Evolutionary conservation across 1,139 yeast species (phyloP).

Genomic region (Casaregolazyma lundiana): DNA sequence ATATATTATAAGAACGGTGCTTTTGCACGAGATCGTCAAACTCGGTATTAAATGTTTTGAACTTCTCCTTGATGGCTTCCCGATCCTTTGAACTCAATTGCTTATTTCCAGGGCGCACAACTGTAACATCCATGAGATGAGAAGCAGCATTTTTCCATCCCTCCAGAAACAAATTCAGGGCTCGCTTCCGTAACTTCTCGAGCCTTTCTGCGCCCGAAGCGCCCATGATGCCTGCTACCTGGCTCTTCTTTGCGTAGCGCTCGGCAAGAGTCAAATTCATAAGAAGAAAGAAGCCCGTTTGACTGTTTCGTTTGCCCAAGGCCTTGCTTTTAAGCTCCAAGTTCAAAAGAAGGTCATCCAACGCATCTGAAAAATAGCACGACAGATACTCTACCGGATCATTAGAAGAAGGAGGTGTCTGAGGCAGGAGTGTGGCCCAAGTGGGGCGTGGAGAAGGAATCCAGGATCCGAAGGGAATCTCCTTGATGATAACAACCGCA

Average conservation of each 20-base stretch:
- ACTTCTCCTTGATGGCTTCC: constrained; percentile 81
- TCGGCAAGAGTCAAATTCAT: constrained; percentile 73
- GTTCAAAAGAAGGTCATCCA: constrained; percentile 65
- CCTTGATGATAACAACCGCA: constrained; percentile 48
- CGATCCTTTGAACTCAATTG: constrained; percentile 53
- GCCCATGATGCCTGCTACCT: constrained; percentile 54
- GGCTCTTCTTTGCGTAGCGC: constrained; percentile 62
- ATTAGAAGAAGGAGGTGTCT: constrained; percentile 17
- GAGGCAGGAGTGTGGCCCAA: constrained; percentile 23
- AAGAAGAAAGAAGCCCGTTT: constrained; percentile 64
- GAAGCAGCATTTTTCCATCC: constrained; percentile 84
- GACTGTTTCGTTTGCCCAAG: constrained; percentile 33
- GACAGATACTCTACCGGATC: constrained; percentile 52
- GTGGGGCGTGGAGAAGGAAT: constrained; percentile 42
- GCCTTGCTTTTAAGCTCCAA: constrained; percentile 52
- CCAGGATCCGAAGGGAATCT: constrained; percentile 63
- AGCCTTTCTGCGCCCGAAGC: constrained; percentile 62
- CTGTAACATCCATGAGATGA: constrained; percentile 51
- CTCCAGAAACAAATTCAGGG: constrained; percentile 67
- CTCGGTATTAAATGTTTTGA: constrained; percentile 73
- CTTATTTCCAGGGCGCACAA: constrained; percentile 25
- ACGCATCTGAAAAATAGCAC: constrained; percentile 64
- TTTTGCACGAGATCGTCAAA: constrained; percentile 68
- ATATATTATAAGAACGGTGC: constrained; percentile 59
- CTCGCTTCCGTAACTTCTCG: constrained; percentile 66